Base-by-base conservation (phyloP, 2,329 filamentous ascomycete genomes). In the Penicillium polonicum region DNA sequence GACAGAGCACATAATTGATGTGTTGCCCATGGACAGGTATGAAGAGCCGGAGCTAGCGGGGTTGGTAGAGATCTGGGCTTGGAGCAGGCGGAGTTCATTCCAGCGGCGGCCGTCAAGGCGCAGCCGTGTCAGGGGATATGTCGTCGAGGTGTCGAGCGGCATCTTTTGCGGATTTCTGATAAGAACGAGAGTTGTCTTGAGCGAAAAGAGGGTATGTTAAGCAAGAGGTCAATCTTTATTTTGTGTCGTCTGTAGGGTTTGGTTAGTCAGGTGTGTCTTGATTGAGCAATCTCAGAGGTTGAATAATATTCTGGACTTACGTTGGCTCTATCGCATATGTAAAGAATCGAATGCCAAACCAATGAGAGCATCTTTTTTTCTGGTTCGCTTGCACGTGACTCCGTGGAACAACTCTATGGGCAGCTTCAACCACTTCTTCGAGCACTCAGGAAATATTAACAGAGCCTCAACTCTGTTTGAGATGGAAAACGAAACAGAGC, bases 1-100 rank as follows among this genome's bases (percentile, higher is more conserved):
- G 48, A 99, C 88, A 25, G 92, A 91, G 77, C 93, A 97, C 77
- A 97, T 90, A 66, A 99, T 88, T 73, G 96, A 94, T 23, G 94
- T 99, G 78, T 97, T 96, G 68, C 94, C 94, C 88, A 96, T 96
- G 73, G 96, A 91, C 58, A 97, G 86, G 76, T 96, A 96, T 60
- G 89, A 91, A 44, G 90, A 96, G 36, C 94, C 94, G 68, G 97
- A 94, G 55, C 92, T 92, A 49, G 92, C 89, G 60, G 92, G 88
- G 76, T 97, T 94, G 1, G 92, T 97, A 61, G 89, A 90, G 71
- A 99, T 92, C 76, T 95, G 90, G 48, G 90, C 93, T 71, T 91
- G 87, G 50, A 96, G 84, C 8, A 91, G 87, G 29, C 94, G 91
- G 39, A 99, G 85, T 76, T 99, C 94, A 79, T 99, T 97, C 94